phyloP scores from a whole-genome alignment of 257 asterid genomes.

The Jasminum sambac region DNA sequence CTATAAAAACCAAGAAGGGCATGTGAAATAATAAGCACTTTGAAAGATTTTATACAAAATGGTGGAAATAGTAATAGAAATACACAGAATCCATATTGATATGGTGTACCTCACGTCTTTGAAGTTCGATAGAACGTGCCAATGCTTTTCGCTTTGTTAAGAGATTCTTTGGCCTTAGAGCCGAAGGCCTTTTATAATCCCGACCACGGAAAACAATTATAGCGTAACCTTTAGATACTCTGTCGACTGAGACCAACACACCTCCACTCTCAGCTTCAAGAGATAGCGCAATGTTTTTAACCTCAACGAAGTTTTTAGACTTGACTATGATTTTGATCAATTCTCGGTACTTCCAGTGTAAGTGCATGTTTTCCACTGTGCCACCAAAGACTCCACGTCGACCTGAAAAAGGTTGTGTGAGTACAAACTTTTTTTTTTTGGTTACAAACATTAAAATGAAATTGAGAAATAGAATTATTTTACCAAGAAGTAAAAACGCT shows the following conservation, averaged over 20 bases:
- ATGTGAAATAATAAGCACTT: conserved; percentile 20
- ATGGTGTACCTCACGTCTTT: conserved; percentile 72
- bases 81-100: conserved; percentile 1
- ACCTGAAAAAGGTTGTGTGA: conserved; percentile 52
- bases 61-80: background rate
- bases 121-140: conserved; percentile 98
- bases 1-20: conserved; percentile 37
- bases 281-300: conserved; percentile 70
- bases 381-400: conserved; percentile 98
- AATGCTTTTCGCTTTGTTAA: conserved; percentile 90
- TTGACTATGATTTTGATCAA: conserved; percentile 82
- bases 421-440: conserved; percentile 3
- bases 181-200: conserved; percentile 69
- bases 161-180: conserved; percentile 84
- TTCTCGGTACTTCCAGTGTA: conserved; percentile 97
- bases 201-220: conserved; percentile 85
- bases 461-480: conserved; percentile 15
- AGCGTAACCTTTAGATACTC: conserved; percentile 91
- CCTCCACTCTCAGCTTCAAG: conserved; percentile 99
- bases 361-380: conserved; percentile 98
- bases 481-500: conserved; percentile 96
- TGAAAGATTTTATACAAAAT: background rate
- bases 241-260: conserved; percentile 83
- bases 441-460: conserved; percentile 14
- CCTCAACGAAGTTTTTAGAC: conserved; percentile 71